Conservation (phyloP, 352 stramenopile species). For the Globisporangium spinosum region DNA sequence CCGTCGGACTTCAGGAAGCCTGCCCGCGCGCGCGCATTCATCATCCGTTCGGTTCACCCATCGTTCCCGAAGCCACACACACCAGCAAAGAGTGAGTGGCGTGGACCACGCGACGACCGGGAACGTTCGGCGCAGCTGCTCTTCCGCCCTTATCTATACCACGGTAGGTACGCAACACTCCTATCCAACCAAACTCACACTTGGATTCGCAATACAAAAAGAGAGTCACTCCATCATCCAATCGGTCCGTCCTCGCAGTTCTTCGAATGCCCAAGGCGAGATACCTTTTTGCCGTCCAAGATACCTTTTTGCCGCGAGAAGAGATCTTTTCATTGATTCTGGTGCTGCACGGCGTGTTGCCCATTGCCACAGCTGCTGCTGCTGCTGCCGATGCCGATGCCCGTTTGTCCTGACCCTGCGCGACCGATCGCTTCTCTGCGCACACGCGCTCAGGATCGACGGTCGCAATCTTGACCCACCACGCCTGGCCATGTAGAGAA, state of each 20-base stretch:
- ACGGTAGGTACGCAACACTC: slow-evolving; percentile 7
- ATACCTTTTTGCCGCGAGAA: not conserved
- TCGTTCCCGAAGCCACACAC: slow-evolving; percentile 6
- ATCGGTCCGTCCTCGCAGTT: not conserved
- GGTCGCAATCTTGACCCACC: not conserved
- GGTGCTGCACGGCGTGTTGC: not conserved
- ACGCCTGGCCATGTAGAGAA: not conserved
- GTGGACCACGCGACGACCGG: slow-evolving; percentile 8
- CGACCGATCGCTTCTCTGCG: slow-evolving; percentile 1
- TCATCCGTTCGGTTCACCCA: slow-evolving; percentile 1
- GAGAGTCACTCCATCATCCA: not conserved
- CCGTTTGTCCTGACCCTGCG: slow-evolving; percentile 5
- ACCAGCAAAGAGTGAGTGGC: not conserved
- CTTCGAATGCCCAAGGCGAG: not conserved
- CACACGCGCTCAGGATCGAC: not conserved
- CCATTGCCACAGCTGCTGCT: not conserved
- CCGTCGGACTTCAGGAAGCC: not conserved
- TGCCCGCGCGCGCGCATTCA: not conserved
- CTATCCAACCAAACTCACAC: not conserved
- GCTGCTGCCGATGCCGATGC: not conserved
- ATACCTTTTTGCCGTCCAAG: not conserved
- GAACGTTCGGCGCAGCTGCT: slow-evolving; percentile 16
- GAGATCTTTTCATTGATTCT: slow-evolving; percentile 1
- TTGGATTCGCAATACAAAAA: slow-evolving; percentile 8
- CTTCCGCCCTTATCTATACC: slow-evolving; percentile 11